Evolutionary conservation across 306 rosid species (phyloP).

Genomic region (Quercus variabilis): DNA sequence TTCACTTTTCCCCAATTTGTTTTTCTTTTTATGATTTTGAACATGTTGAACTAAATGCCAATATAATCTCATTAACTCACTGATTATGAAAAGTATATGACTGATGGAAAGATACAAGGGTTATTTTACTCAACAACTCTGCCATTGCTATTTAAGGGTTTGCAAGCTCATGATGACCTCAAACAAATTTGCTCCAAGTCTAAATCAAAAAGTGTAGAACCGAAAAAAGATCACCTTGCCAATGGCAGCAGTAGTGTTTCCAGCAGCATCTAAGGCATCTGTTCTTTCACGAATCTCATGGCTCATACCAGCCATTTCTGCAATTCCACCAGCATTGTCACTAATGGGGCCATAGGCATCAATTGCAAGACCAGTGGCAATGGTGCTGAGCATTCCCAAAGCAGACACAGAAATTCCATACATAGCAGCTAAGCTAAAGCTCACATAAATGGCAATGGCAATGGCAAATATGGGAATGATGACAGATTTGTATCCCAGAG

Average conservation of each 20-base stretch:
- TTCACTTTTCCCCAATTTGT: not conserved
- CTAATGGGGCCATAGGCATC: slow-evolving; percentile 79
- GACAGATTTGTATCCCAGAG: slow-evolving; percentile 67
- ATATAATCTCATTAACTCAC: not conserved
- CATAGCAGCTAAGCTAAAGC: slow-evolving; percentile 77
- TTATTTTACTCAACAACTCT: not conserved
- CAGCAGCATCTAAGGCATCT: slow-evolving; percentile 73
- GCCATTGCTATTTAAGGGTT: not conserved
- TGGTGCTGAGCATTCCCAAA: slow-evolving; percentile 76
- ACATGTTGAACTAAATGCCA: not conserved
- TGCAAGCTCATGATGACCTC: not conserved
- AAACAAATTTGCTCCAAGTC: not conserved
- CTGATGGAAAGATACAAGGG: not conserved
- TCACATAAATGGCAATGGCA: slow-evolving; percentile 62
- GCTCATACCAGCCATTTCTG: slow-evolving; percentile 78
- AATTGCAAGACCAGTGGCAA: slow-evolving; percentile 70
- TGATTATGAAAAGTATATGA: not conserved
- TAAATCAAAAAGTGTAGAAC: not conserved
- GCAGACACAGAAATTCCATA: slow-evolving; percentile 71
- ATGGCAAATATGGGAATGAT: slow-evolving; percentile 64
- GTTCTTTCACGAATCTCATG: slow-evolving; percentile 63
- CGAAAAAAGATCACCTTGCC: slow-evolving; percentile 47
- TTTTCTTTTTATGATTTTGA: not conserved
- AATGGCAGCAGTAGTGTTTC: slow-evolving; percentile 78
- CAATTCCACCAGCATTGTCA: slow-evolving; percentile 74